Evolutionary conservation across 2,329 filamentous ascomycete species (phyloP).

Genomic region (Diaporthe citriasiana): DNA sequence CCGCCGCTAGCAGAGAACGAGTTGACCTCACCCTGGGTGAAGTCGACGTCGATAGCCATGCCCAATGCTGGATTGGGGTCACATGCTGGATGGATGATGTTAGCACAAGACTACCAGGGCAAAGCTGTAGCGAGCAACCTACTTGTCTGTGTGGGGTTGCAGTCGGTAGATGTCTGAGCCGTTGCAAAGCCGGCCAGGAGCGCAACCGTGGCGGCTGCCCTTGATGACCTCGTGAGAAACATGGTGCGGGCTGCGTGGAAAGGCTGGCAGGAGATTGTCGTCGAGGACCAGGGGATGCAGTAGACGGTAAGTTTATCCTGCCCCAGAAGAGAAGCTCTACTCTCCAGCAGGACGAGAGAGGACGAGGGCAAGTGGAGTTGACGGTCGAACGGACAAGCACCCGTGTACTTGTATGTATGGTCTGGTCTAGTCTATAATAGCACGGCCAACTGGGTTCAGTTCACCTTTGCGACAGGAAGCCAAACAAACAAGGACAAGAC

Average conservation of each 20-base stretch:
- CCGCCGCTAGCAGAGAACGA: conserved; percentile 80
- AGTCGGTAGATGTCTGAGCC: conserved; percentile 52
- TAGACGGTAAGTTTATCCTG: neutral
- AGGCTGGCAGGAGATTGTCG: neutral
- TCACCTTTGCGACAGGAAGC: neutral
- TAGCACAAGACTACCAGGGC: conserved; percentile 31
- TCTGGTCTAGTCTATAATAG: neutral
- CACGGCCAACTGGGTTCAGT: neutral
- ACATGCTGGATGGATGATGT: conserved; percentile 67
- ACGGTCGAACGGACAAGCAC: neutral
- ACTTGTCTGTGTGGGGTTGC: conserved; percentile 51
- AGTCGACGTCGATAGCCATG: conserved; percentile 86
- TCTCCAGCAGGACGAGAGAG: neutral
- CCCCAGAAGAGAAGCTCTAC: neutral
- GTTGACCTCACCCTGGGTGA: conserved; percentile 81
- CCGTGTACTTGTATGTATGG: neutral
- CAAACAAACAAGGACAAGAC: neutral
- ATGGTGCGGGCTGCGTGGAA: conserved; percentile 27
- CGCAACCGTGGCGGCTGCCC: conserved; percentile 42
- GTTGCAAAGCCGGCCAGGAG: conserved; percentile 44
- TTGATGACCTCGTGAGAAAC: conserved; percentile 45
- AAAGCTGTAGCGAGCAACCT: conserved; percentile 36
- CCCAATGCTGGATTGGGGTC: conserved; percentile 84
- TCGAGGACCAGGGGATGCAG: neutral
- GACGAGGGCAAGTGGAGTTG: neutral